Evolutionary conservation across 495 filamentous ascomycete genomes (phyloP).

Genomic region (Penicillium canescens): DNA sequence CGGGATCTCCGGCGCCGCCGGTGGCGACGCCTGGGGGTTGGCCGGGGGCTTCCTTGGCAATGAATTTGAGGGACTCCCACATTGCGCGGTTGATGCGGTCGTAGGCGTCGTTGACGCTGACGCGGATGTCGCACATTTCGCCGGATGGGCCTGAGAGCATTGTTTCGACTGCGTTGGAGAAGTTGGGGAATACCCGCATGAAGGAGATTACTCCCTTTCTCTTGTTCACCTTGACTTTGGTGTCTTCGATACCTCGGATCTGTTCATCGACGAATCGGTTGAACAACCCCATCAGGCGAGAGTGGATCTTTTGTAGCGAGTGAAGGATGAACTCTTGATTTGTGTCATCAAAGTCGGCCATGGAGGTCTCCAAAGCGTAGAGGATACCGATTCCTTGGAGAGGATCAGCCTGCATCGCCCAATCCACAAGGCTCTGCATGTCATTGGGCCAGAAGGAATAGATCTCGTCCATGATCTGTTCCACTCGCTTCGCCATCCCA

Average conservation of each 20-base stretch:
- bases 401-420: conserved; percentile 77
- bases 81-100: conserved; percentile 87
- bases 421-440: conserved; percentile 79
- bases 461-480: conserved; percentile 81
- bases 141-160: conserved; percentile 63
- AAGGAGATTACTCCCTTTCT: conserved; percentile 94
- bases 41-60: conserved; percentile 86
- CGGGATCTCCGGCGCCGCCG: conserved; percentile 64
- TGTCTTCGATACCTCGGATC: conserved; percentile 92
- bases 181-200: conserved; percentile 88
- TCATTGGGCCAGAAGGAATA: conserved; percentile 80
- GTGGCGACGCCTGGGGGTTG: conserved; percentile 49
- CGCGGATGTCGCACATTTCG: conserved; percentile 63
- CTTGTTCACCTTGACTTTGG: conserved; percentile 99
- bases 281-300: conserved; percentile 73
- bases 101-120: conserved; percentile 84
- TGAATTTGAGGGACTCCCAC: conserved; percentile 95
- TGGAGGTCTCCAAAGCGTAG: conserved; percentile 72
- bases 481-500: conserved; percentile 73
- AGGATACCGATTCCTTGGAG: conserved; percentile 91
- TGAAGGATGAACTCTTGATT: conserved; percentile 89
- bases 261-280: conserved; percentile 92
- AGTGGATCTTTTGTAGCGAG: conserved; percentile 75
- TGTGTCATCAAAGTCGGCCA: conserved; percentile 76
- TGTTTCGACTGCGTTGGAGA: conserved; percentile 76